phyloP scores from a whole-genome alignment of 805 yeast species.

The Cyberlindnera euphorbiiphila region DNA sequence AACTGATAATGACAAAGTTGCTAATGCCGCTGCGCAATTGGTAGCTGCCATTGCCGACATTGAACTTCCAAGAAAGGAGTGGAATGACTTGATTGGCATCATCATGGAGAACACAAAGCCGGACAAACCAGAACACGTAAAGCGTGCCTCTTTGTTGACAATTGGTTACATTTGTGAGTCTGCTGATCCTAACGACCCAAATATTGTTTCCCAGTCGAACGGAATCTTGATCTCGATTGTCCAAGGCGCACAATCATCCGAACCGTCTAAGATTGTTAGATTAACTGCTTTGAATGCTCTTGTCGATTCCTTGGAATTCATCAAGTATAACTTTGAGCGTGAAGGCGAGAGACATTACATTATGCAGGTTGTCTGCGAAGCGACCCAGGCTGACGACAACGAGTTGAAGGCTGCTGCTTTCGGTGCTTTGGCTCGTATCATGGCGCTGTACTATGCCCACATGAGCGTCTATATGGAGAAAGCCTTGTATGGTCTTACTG shows the following conservation, averaged over 20 bases:
- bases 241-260: slow-evolving; percentile 89
- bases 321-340: slow-evolving; percentile 79
- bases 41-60: slow-evolving; percentile 97
- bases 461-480: slow-evolving; percentile 97
- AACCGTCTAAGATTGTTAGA: slow-evolving; percentile 70
- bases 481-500: slow-evolving; percentile 87
- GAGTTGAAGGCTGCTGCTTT: slow-evolving; percentile 92
- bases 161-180: slow-evolving; percentile 96
- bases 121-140: slow-evolving; percentile 72
- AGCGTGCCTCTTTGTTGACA: slow-evolving; percentile 81
- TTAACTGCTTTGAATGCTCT: slow-evolving; percentile 90
- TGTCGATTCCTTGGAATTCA: slow-evolving; percentile 86
- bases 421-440: slow-evolving; percentile 90
- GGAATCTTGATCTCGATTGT: slow-evolving; percentile 94
- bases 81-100: slow-evolving; percentile 82
- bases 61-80: slow-evolving; percentile 81
- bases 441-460: slow-evolving; percentile 81
- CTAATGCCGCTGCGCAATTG: slow-evolving; percentile 85
- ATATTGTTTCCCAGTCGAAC: slow-evolving; percentile 78
- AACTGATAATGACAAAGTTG: slow-evolving; percentile 70
- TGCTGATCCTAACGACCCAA: slow-evolving; percentile 73
- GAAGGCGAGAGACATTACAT: slow-evolving; percentile 96
- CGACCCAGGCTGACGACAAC: slow-evolving; percentile 82
- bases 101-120: slow-evolving; percentile 84
- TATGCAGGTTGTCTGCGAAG: slow-evolving; percentile 99